Conservation (phyloP, 2,329 filamentous ascomycete genomes). For the Monosporascus sp. region DNA sequence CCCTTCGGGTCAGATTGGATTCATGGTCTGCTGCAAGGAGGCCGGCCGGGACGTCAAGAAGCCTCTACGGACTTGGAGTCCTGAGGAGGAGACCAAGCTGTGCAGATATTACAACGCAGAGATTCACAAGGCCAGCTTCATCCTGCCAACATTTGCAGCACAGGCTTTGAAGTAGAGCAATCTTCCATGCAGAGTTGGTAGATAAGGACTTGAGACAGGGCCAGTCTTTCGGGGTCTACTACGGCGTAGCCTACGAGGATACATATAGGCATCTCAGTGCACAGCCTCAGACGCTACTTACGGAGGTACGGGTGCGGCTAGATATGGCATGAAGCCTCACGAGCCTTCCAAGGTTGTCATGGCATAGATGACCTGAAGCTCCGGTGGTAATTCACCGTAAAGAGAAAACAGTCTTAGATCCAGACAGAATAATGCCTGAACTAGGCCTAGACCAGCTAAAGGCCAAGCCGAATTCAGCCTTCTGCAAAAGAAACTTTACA, state of each 20-base stretch:
- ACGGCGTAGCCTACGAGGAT: too few species aligned
- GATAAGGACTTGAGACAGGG: not conserved
- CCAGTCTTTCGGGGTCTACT: too few species aligned
- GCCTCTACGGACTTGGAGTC: constrained; percentile 74
- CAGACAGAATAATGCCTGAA: not conserved
- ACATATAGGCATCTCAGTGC: too few species aligned
- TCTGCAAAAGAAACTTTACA: not conserved
- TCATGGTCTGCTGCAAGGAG: constrained; percentile 99
- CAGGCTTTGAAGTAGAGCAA: constrained; percentile 57
- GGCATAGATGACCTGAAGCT: not conserved
- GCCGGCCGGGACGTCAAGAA: constrained; percentile 74
- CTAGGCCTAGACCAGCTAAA: not conserved
- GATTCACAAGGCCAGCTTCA: constrained; percentile 90
- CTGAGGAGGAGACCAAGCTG: constrained; percentile 85
- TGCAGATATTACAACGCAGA: constrained; percentile 98
- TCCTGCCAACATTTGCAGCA: constrained; percentile 89
- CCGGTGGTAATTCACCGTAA: not conserved
- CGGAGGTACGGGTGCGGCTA: too few species aligned
- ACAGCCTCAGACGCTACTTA: too few species aligned
- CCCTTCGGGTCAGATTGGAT: constrained; percentile 97
- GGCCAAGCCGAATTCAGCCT: not conserved
- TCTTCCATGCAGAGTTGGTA: constrained; percentile 1
- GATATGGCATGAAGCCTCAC: too few species aligned
- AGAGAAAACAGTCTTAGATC: not conserved
- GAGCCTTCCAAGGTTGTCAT: too few species aligned